Percentiles rank a stretch among this genome's conserved stretches.
phyloP scores from a whole-genome alignment of 2,329 filamentous ascomycete genomes.

The Xylariaceae sp. region DNA sequence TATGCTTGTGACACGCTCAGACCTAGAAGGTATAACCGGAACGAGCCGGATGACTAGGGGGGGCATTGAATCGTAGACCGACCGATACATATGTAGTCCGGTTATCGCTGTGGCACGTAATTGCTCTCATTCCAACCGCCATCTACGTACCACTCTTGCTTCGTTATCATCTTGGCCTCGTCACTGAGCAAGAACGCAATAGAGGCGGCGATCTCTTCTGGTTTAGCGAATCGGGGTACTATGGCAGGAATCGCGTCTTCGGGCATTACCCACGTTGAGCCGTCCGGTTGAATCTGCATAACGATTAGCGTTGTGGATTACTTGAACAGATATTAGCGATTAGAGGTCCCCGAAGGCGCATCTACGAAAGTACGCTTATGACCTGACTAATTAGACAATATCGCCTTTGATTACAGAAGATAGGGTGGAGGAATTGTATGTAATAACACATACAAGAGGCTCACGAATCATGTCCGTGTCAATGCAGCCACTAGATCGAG shows the following conservation, averaged over 20 bases:
- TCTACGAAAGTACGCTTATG: no score
- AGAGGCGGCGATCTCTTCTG: constrained; percentile 33
- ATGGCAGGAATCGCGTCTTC: background rate
- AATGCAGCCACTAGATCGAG: constrained; percentile 2
- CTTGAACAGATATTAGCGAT: no score
- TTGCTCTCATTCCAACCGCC: constrained; percentile 25
- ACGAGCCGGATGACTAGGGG: no score
- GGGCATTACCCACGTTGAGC: constrained; percentile 3
- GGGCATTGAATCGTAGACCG: no score
- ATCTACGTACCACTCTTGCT: constrained; percentile 29
- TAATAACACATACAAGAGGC: background rate
- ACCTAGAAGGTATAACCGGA: no score
- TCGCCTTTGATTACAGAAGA: background rate
- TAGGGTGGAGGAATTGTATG: background rate
- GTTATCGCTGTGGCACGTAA: background rate
- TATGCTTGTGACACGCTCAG: no score
- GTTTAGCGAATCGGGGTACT: constrained; percentile 29
- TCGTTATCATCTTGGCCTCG: constrained; percentile 35
- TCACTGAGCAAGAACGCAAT: constrained; percentile 37
- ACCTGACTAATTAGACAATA: no score
- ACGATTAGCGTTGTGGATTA: background rate
- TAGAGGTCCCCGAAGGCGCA: no score
- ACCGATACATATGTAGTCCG: no score
- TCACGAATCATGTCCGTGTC: constrained; percentile 10
- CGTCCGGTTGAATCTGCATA: constrained; percentile 3